Evolutionary conservation across 192 early-diverging fungal genomes (phyloP).

Genomic region (Jimgerdemannia flammicorona): DNA sequence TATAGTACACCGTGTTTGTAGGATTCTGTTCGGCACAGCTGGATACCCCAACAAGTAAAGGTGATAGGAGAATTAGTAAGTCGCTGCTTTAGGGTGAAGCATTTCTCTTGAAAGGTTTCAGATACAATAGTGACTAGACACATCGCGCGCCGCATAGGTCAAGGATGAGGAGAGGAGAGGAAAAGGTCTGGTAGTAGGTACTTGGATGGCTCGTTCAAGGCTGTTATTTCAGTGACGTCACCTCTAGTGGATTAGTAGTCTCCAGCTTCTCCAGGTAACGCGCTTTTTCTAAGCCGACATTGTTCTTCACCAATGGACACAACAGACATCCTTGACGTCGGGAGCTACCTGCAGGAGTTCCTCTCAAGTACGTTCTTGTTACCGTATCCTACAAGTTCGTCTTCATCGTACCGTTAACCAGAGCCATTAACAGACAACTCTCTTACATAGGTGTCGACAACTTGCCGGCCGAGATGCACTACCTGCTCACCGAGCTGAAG

Average conservation of each 20-base stretch:
- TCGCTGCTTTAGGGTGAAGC: too few species aligned
- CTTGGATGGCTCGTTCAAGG: background rate
- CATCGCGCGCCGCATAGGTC: slow-evolving; percentile 1
- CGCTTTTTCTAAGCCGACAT: too few species aligned
- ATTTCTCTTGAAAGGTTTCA: too few species aligned
- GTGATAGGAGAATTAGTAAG: too few species aligned
- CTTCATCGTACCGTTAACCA: too few species aligned
- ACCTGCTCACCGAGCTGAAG: background rate
- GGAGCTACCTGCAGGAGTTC: slow-evolving; percentile 2
- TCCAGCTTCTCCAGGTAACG: too few species aligned
- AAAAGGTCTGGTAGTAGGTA: background rate
- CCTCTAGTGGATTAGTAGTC: too few species aligned
- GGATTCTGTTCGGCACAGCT: too few species aligned
- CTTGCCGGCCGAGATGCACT: background rate
- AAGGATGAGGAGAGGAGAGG: background rate
- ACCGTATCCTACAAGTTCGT: too few species aligned
- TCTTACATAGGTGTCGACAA: background rate
- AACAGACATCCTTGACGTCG: background rate
- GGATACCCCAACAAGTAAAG: too few species aligned
- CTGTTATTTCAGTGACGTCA: background rate
- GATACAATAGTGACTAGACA: background rate
- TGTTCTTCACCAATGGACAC: background rate
- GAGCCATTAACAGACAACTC: background rate
- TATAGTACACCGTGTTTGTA: too few species aligned
- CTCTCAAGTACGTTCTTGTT: background rate